Conservation (phyloP, 140 eudicot species). For the Bidens hawaiensis region DNA sequence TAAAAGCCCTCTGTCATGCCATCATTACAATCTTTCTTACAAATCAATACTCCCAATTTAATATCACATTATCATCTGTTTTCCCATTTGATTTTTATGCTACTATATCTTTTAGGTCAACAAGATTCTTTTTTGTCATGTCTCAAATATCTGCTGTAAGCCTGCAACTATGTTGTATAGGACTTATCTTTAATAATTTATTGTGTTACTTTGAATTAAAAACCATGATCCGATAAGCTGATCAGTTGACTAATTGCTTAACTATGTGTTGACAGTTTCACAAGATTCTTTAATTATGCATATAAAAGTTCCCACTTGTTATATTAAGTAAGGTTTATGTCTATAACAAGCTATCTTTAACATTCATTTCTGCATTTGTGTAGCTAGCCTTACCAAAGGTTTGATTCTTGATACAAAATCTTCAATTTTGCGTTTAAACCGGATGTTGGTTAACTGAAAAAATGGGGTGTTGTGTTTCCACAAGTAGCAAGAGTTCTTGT, state of each 20-base stretch:
- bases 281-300: constrained; percentile 24
- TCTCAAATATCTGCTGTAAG: constrained; percentile 10
- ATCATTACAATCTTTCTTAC: constrained; percentile 19
- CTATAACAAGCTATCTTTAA: constrained; percentile 7
- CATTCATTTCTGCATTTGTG: constrained; percentile 31
- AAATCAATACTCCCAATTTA: not conserved
- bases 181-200: constrained; percentile 8
- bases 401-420: constrained; percentile 26
- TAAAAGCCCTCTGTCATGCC: constrained; percentile 29
- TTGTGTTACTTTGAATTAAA: constrained; percentile 8
- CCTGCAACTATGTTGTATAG: constrained; percentile 2
- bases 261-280: constrained; percentile 24
- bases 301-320: constrained; percentile 27
- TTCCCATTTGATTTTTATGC: not conserved
- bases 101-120: constrained; percentile 12
- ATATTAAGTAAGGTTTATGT: constrained; percentile 17
- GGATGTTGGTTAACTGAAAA: constrained; percentile 34
- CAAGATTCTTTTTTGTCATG: constrained; percentile 2
- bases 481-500: constrained; percentile 54
- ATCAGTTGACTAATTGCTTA: constrained; percentile 22
- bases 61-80: constrained; percentile 6
- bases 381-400: constrained; percentile 43
- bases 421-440: constrained; percentile 10
- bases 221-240: constrained; percentile 1
- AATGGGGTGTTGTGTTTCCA: constrained; percentile 49